Evolutionary conservation across 169 alveolate genomes (phyloP).

Genomic region (Plasmodium gallinaceum): DNA sequence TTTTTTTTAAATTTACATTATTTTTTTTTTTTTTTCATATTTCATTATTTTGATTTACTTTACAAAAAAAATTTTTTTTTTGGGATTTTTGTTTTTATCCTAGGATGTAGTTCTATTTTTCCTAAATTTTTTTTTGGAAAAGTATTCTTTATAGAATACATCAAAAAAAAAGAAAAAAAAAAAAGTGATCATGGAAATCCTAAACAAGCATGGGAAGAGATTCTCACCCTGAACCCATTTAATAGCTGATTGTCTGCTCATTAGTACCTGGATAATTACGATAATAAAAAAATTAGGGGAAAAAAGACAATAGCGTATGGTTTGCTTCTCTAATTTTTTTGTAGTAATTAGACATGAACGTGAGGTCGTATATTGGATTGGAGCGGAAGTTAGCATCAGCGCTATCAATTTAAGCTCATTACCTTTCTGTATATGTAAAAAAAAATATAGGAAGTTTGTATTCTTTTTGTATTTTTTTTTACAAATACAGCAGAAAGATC

Average conservation of each 20-base stretch:
- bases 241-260: conserved; percentile 62
- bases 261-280: conserved; percentile 39
- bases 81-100: conserved; percentile 35
- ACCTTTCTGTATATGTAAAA: conserved; percentile 36
- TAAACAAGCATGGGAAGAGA: conserved; percentile 56
- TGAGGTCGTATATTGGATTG: conserved; percentile 62
- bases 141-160: not conserved
- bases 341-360: conserved; percentile 48
- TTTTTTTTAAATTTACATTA: not conserved
- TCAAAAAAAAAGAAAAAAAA: conserved; percentile 50
- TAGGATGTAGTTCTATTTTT: conserved; percentile 61
- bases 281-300: conserved; percentile 38
- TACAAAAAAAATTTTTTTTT: conserved; percentile 11
- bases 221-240: conserved; percentile 75
- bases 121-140: conserved; percentile 15
- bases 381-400: conserved; percentile 49
- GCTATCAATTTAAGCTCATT: conserved; percentile 40
- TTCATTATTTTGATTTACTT: not conserved
- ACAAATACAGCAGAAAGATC: conserved; percentile 29
- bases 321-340: conserved; percentile 36
- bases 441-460: not conserved
- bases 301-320: conserved; percentile 67
- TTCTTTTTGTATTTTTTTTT: conserved; percentile 5
- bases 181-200: conserved; percentile 63
- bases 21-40: not conserved